A percentile compares a stretch with the other conserved stretches of the same genome.
These are phyloP conservation scores for Cercospora citrullina DNA, from an alignment of 2,329 filamentous ascomycete species.

Conservation along the genomic window DNA sequence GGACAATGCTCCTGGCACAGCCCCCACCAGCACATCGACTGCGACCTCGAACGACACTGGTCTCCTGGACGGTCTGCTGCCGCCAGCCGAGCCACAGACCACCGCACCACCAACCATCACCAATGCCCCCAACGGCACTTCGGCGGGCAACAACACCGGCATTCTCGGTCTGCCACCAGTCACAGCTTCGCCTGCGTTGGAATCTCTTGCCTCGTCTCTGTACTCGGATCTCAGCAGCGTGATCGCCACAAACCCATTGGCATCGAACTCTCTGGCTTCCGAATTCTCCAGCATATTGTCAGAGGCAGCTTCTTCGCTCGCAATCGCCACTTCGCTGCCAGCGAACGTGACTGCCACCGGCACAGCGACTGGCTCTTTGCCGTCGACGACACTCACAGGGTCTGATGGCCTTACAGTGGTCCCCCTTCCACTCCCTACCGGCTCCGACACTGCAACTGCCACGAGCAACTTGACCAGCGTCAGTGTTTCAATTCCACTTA, in stretches of 20 bases:
- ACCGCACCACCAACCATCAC: not conserved
- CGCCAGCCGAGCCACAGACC: not conserved
- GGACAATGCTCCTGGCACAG: not conserved
- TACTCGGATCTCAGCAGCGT: conserved; percentile 34
- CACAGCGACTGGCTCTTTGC: conserved; percentile 18
- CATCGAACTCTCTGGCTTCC: conserved; percentile 33
- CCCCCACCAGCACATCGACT: not conserved
- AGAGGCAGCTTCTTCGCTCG: conserved; percentile 33
- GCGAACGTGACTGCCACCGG: conserved; percentile 24
- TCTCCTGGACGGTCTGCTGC: conserved; percentile 1
- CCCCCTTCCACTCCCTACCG: conserved; percentile 28
- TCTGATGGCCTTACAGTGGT: conserved; percentile 27
- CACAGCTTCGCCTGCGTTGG: conserved; percentile 32
- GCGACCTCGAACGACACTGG: not conserved
- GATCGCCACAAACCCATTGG: conserved; percentile 32
- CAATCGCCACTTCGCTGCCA: conserved; percentile 16
- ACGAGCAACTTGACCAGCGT: conserved; percentile 21
- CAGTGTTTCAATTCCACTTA: conserved; percentile 24
- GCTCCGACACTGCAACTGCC: conserved; percentile 22
- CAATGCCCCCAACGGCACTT: conserved; percentile 4
- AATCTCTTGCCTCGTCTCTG: conserved; percentile 34
- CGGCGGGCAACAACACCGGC: conserved; percentile 23
- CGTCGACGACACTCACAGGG: conserved; percentile 24
- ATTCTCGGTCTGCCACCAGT: conserved; percentile 17
- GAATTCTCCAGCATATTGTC: conserved; percentile 36